These are phyloP conservation scores for Ophiostoma piceae DNA, from an alignment of 2,329 filamentous ascomycete genomes.

Conservation along the genomic window DNA sequence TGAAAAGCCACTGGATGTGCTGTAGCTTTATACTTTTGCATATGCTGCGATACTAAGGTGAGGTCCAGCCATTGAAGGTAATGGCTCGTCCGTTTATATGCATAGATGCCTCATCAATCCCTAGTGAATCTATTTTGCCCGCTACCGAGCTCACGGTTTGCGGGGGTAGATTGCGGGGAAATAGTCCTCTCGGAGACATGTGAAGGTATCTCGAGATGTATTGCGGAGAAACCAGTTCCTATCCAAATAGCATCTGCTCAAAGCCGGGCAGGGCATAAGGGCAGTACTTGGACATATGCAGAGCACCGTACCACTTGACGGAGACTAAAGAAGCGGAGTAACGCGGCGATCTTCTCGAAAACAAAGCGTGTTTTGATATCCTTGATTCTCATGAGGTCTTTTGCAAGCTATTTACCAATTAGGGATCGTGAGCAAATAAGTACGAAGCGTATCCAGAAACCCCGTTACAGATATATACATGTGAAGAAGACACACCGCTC, in stretches of 20 bases:
- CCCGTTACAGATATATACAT: too few relatives aligned
- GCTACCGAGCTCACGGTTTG: not conserved
- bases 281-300: too few relatives aligned
- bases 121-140: not conserved
- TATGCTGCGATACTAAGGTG: too few relatives aligned
- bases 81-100: not conserved
- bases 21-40: not conserved
- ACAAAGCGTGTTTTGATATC: not conserved
- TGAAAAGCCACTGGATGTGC: not conserved
- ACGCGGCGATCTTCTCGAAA: not conserved
- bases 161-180: conserved; percentile 1
- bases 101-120: not conserved
- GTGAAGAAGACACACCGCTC: too few relatives aligned
- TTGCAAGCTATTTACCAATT: not conserved
- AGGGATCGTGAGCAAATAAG: too few relatives aligned
- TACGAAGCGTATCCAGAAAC: too few relatives aligned
- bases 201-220: not conserved
- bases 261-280: not conserved
- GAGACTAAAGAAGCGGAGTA: not conserved
- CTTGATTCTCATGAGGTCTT: not conserved
- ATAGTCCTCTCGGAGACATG: conserved; percentile 3
- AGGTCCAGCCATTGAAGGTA: not conserved
- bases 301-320: too few relatives aligned
- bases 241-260: not conserved
- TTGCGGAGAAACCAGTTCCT: not conserved